Base-by-base conservation (phyloP, 495 filamentous ascomycete species). In the Penicillium silybi region DNA sequence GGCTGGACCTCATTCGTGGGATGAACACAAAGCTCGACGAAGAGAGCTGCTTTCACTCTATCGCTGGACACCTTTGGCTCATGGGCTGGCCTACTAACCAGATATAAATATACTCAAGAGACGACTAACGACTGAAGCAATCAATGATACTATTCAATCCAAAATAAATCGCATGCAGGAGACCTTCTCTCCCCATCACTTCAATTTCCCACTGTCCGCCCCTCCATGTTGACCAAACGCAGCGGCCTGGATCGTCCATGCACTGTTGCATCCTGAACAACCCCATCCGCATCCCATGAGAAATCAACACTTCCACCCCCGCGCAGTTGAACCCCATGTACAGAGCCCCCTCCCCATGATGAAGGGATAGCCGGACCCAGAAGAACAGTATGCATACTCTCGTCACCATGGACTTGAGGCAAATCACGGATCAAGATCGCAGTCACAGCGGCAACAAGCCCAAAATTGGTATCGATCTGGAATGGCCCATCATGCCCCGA, bases 391-490 rank as follows among this genome's bases (percentile, higher is more conserved):
- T 58, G 55, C 16, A 47, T 27, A n/a, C 25, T 40, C 39, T 32
- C 15, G 32, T 53, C 44, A 32, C 50, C 43, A 39, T 47, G 39
- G 18, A 56, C 53, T 22, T 68, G 53, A 52, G 71, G 70, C 27
- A 74, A 47, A 50, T 75, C 71, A 15, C 58, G 47, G n/a, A 73
- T 69, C 43, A 82, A 58, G 67, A 80, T 78, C 6, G 55, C 57
- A 25, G 77, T 37, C 46, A 78, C 63, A 9, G 74, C 77, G 1
- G 70, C 78, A 34, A 66, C 63, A 4, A 70, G 53, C 5, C 76
- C 79, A 48, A 79, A 82, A 58, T 82, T 82, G 9, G 79, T 79
- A 64, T 81, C 79, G 34, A 80, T 78, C 61, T 81, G 79, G 50
- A 80, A 80, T 5, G 75, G 71, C 32, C 53, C 51, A 18, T 50